A percentile compares a stretch with the other conserved stretches of the same genome.
Evolutionary conservation across 2,329 filamentous ascomycete species (phyloP).

Genomic region (Arachnopeziza araneosa): DNA sequence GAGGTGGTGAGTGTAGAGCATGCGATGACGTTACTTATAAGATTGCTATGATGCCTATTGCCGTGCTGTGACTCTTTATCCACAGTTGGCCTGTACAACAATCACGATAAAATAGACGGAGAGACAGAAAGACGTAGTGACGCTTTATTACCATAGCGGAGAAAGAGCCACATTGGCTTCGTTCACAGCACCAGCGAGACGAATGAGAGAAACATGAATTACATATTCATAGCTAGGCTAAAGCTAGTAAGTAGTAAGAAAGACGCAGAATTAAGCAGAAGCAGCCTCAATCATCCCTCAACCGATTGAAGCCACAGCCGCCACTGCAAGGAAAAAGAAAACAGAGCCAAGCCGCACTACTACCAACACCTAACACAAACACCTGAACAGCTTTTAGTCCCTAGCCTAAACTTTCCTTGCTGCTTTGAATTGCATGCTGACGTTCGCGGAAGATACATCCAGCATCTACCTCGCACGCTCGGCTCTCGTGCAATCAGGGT

Average conservation of each 20-base stretch:
- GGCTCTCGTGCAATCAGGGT: neutral
- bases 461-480: neutral
- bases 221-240: conserved; percentile 31
- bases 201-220: conserved; percentile 29
- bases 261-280: conserved; percentile 19
- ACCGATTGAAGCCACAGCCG: neutral
- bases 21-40: neutral
- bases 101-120: too few species aligned
- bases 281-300: conserved; percentile 2
- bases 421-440: neutral
- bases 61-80: neutral
- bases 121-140: too few species aligned
- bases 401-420: neutral
- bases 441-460: too few species aligned
- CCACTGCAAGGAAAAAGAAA: neutral
- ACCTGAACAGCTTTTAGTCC: neutral
- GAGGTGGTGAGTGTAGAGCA: neutral
- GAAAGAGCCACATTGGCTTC: neutral
- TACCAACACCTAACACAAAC: neutral
- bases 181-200: neutral
- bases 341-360: neutral
- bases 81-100: neutral
- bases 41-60: neutral
- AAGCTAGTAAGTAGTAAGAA: conserved; percentile 23
- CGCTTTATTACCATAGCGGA: too few species aligned